Evolutionary conservation across 2,329 filamentous ascomycete species (phyloP), one percentile per base, ranked within the genome.

Genomic region (Emydomyces testavorans): DNA sequence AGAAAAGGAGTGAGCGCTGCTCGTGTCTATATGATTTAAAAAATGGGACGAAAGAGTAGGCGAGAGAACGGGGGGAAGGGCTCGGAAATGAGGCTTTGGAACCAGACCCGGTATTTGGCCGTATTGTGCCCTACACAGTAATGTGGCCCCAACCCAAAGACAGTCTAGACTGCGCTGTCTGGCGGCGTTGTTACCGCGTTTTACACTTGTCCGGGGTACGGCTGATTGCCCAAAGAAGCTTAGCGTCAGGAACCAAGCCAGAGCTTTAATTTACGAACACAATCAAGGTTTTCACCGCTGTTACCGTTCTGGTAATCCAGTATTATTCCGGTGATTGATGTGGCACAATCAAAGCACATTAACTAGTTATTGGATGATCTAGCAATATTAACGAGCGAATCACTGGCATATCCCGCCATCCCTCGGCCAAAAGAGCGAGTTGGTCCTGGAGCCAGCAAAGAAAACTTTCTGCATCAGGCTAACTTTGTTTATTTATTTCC

Each of bases 1-100:
- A 52, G 11, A 45, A 50, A 39, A 7, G 48, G 18, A 31, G 32
- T 32, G 42, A 52, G 49, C 49, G 44, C 49, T 51, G 49, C 45
- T 48, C 49, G 45, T 23, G 45, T 28, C 13, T n/a, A n/a, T 28
- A 18, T 7, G 10, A 34, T 39, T 43, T 21, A 40, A 41, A 40
- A 29, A 15, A 29, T 11, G 6, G 18, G 15, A 40, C 37, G 35
- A 35, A 26, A 29, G 24, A 44, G 18, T 8, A 21, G 16, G 34
- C 21, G 34, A 46, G 21, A 26, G 23, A 8, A n/a, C 28, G 16
- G 2, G 3, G 16, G 32, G 20, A 13, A 13, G n/a, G 16, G n/a
- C 20, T n/a, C 32, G 45, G 45, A 47, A 47, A 47, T 47, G 45
- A 47, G 45, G 45, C 45, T 47, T 47, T 40, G 36, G 24, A 32